Evolutionary conservation across 352 stramenopile species (phyloP), one percentile per base, ranked within the genome.

Genomic region (Phytophthora sp.): DNA sequence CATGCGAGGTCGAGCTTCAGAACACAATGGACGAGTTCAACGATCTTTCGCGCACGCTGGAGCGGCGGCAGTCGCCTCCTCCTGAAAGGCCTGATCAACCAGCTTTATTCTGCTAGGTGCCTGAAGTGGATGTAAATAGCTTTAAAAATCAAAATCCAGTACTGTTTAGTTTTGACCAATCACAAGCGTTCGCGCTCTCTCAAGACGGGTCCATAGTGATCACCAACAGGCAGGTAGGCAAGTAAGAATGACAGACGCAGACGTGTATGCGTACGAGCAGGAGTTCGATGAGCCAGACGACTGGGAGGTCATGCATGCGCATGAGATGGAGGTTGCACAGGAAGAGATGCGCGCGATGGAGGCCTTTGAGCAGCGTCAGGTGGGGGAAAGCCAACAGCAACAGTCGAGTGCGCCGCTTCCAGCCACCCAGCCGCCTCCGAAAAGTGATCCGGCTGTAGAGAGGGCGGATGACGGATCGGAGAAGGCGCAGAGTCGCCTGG

Each of bases 291-390:
- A 88, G 62, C 70, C 79, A 60, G 86, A 95, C 45, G 87, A 97
- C 66, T 96, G 88, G 88, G 88, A 95, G 51, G 60, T 69, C n/a
- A 90, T 92, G 77, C 84, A 94, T 36, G 79, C 72, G 18, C 75
- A 90, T 49, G 86, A 92, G 63, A 88, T 95, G 72, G 89, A 95
- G 67, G 84, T 83, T 7, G 79, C 73, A 0, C 77, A 92, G 49
- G 86, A 92, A 46, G 80, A 80, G 69, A 74, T 91, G 56, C 67
- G 52, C 9, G 79, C 71, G 9, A 84, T 90, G 80, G 79, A 88
- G 59, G 68, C 64, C 26, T 83, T 77, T 16, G 73, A 86, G 66
- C 66, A 65, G 52, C 52, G 38, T 27, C 50, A 65, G 38, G 23
- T 21, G 21, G 26, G 24, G 53, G 39, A 52, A 23, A 74, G 50